Evolutionary conservation across 2,329 filamentous ascomycete species (phyloP), one percentile per base, ranked within the genome.

Genomic region (Trichoderma arundinaceum): DNA sequence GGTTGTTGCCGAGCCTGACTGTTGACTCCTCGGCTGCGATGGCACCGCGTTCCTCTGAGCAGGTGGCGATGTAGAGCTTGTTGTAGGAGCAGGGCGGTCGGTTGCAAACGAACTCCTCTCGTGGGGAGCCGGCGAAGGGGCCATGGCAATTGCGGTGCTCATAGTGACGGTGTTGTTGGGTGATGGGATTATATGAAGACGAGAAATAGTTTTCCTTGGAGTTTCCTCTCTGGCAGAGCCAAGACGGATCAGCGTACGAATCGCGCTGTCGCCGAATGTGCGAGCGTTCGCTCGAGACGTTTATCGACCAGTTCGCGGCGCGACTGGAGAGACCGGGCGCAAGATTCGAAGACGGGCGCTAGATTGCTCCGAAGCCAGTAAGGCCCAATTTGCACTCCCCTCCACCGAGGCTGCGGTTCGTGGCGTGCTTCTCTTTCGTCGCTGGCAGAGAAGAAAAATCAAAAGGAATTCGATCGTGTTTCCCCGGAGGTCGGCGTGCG

Each of bases 111-210:
- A 81, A 66, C 85, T 80, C 75, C 86, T 82, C 76, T 89, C 87
- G 76, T 89, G 86, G 71, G 86, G 87, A 78, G 86, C 87, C 74
- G 87, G 87, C 76, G 87, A 89, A 70, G 87, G 86, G 75, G 85
- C 87, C 87, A 89, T 89, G 73, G 87, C 86, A 75, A 89, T 84
- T 77, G 86, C 86, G 76, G 87, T 83, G 81, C 86, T 89, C 87
- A 90, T 90, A 76, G 72, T 88, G 76, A 72, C 70, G 49, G 33
- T 46, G 2, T 12, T 53, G 9, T 53, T n/a, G 53, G 19, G 44
- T 12, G 48, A 43, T 13, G 53, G n/a, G 22, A 28, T 64, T 64
- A 35, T 43, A 10, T 10, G 12, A 15, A 22, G 19, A 41, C 12
- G 33, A 53, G 41, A 28, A n/a, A n/a, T n/a, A 17, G 33, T n/a